phyloP scores from a whole-genome alignment of 2,329 filamentous ascomycete genomes.

The Colletotrichum sp. region DNA sequence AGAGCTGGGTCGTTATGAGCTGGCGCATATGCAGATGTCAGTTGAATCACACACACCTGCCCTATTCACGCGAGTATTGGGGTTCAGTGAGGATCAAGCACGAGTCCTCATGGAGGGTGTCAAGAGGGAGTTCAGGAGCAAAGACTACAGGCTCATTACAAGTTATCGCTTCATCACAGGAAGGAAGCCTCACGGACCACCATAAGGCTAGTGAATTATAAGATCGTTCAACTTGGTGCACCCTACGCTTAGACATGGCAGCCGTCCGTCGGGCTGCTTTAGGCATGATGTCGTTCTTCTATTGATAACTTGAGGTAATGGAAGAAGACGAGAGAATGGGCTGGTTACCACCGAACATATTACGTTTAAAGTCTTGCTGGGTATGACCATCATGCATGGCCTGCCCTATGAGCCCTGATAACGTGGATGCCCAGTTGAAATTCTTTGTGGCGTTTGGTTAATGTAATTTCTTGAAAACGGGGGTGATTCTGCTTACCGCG shows the following conservation, averaged over 20 bases:
- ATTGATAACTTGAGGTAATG: neutral
- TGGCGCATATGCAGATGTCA: slow-evolving; percentile 47
- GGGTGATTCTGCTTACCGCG: neutral
- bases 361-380: neutral
- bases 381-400: neutral
- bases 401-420: neutral
- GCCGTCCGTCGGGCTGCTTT: fast-evolving
- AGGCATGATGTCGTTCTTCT: neutral
- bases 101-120: slow-evolving; percentile 47
- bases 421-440: neutral
- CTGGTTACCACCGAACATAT: fast-evolving
- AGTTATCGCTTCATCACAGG: slow-evolving; percentile 38
- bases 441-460: neutral
- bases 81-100: slow-evolving; percentile 44
- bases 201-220: no score
- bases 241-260: neutral
- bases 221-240: fast-evolving
- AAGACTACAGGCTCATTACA: slow-evolving; percentile 37
- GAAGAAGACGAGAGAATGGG: neutral
- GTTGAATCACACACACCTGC: slow-evolving; percentile 46
- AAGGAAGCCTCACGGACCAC: slow-evolving; percentile 22
- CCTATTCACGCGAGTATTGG: slow-evolving; percentile 41
- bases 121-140: slow-evolving; percentile 39
- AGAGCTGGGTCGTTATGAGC: slow-evolving; percentile 40
- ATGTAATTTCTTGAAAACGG: neutral